A percentile compares a stretch with the other conserved stretches of the same genome.
Conservation (phyloP, 176 grass and related monocot species). For the Canna indica region DNA sequence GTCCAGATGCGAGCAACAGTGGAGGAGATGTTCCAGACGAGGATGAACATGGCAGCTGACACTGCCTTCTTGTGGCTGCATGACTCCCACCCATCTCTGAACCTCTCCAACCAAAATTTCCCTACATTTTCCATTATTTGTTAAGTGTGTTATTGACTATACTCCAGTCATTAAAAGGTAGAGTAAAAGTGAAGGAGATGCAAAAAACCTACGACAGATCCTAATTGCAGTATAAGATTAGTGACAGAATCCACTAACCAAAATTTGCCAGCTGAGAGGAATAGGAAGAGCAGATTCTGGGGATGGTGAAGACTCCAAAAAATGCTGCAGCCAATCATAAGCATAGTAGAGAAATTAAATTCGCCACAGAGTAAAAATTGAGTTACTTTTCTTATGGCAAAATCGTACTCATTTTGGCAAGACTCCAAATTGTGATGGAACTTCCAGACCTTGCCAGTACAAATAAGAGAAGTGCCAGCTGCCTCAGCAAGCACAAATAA, state of each 20-base stretch:
- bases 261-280: slow-evolving; percentile 79
- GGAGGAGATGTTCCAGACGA: slow-evolving; percentile 89
- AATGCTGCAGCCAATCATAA: slow-evolving; percentile 68
- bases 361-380: not conserved
- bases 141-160: too few relatives aligned
- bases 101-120: slow-evolving; percentile 79
- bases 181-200: not conserved
- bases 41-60: slow-evolving; percentile 51
- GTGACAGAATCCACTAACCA: slow-evolving; percentile 37
- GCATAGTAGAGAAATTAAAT: not conserved
- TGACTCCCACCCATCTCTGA: slow-evolving; percentile 83
- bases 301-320: slow-evolving; percentile 88
- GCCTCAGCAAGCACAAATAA: slow-evolving; percentile 35
- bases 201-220: too few relatives aligned
- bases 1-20: slow-evolving; percentile 82
- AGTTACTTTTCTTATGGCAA: not conserved
- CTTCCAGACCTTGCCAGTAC: slow-evolving; percentile 81
- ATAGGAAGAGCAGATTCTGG: slow-evolving; percentile 87
- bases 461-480: slow-evolving; percentile 85
- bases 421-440: slow-evolving; percentile 67
- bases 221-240: too few relatives aligned
- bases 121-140: slow-evolving; percentile 32
- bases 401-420: slow-evolving; percentile 70
- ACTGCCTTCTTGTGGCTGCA: slow-evolving; percentile 94
- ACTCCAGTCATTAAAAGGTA: not conserved